Evolutionary conservation across 2,329 filamentous ascomycete genomes (phyloP), one percentile per base, ranked within the genome.

Genomic region (Ophiosphaerella korrae): DNA sequence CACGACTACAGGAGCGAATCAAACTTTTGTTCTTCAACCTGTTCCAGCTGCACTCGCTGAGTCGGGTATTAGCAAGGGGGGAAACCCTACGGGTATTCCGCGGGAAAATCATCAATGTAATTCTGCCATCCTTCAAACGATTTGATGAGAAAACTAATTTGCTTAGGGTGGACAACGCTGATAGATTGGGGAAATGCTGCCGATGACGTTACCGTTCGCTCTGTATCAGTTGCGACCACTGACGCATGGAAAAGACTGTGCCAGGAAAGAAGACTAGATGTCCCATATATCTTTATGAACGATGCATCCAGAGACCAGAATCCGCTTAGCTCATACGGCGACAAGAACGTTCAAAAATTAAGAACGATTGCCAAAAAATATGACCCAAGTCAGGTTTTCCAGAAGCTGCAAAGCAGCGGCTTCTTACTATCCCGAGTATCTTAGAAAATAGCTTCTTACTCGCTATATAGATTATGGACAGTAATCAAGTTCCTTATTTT

Each of bases 271-370:
- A 46, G 42, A 9, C 45, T 29, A 8, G 3, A 57, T 14, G 3
- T 49, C 7, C 40, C 29, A 3, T 48, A n/a, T 31, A 32, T 50
- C 6, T 79, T 78, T 58, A 72, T 77, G 70, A 79, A 78, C 57
- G 78, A 79, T 50, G 76, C 75, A 12, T 68, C 65, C 43, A 61
- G 64, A 55, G 72, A 64, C 50, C 75, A 79, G 57, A 67, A 74
- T 53, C 66, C 73, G 3, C 55, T 78, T 34, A 51, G 57, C 13
- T 35, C 24, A 3, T 50, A 50, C 32, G 75, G 76, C 1, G 36
- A 52, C 18, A 55, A 48, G 7, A 78, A 75, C 46, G 43, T 64
- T 40, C 42, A 56, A 37, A 57, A 52, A 14, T 51, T 78, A 53
- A 54, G 56, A 44, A 48, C 52, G 6, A 61, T 76, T 13, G 63